phyloP scores from a whole-genome alignment of 352 stramenopile genomes.

The Pythium biforme region DNA sequence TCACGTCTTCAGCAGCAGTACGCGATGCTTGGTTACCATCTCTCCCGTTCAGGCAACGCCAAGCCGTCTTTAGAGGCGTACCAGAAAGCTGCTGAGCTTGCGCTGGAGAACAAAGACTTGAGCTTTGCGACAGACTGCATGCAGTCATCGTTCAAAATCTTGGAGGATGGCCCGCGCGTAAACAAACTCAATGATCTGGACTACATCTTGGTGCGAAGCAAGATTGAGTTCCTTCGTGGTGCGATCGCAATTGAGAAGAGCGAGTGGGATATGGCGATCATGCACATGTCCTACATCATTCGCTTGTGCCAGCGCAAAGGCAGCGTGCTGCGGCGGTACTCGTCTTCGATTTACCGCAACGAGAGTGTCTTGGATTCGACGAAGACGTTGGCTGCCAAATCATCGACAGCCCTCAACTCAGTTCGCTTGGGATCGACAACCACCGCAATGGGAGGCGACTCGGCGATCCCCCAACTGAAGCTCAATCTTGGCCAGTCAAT shows the following conservation, averaged over 20 bases:
- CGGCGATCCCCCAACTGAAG: slow-evolving; percentile 5
- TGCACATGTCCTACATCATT: slow-evolving; percentile 65
- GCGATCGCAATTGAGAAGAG: slow-evolving; percentile 71
- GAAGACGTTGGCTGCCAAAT: slow-evolving; percentile 8
- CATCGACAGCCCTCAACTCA: neutral
- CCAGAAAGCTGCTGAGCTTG: slow-evolving; percentile 54
- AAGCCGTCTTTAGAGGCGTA: slow-evolving; percentile 61
- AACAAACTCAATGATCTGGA: slow-evolving; percentile 58
- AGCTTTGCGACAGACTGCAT: slow-evolving; percentile 74
- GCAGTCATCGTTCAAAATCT: slow-evolving; percentile 67
- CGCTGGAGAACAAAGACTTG: slow-evolving; percentile 54
- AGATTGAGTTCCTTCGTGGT: slow-evolving; percentile 74
- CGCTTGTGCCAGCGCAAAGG: slow-evolving; percentile 63
- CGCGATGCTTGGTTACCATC: slow-evolving; percentile 63
- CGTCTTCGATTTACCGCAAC: slow-evolving; percentile 35
- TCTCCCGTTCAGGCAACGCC: slow-evolving; percentile 52
- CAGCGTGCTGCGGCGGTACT: slow-evolving; percentile 54
- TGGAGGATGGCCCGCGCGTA: slow-evolving; percentile 42
- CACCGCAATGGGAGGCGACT: slow-evolving; percentile 5
- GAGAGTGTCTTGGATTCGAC: slow-evolving; percentile 28
- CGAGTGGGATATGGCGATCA: slow-evolving; percentile 60
- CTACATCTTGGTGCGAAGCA: slow-evolving; percentile 54
- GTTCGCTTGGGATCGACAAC: slow-evolving; percentile 1
- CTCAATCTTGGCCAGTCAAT: slow-evolving; percentile 17
- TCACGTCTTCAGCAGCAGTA: slow-evolving; percentile 46